A percentile compares a stretch with the other conserved stretches of the same genome.
phyloP scores from a whole-genome alignment of 2,329 filamentous ascomycete genomes.

The Botrytis medusae region DNA sequence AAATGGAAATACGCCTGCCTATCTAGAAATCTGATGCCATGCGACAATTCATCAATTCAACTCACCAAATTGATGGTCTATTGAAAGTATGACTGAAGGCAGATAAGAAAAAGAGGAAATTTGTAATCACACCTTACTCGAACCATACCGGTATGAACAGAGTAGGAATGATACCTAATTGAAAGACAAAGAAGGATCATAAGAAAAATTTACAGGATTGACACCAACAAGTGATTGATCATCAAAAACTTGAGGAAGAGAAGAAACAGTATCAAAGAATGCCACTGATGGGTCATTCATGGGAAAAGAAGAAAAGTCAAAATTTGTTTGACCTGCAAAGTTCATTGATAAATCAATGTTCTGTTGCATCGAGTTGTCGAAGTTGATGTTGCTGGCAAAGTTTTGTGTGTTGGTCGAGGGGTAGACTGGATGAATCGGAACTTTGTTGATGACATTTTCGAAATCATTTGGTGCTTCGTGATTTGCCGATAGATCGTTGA shows the following conservation, averaged over 20 bases:
- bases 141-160: constrained; percentile 25
- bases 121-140: constrained; percentile 25
- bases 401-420: constrained; percentile 23
- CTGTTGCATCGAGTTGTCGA: constrained; percentile 28
- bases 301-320: constrained; percentile 26
- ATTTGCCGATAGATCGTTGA: constrained; percentile 28
- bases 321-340: constrained; percentile 29
- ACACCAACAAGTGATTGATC: constrained; percentile 28
- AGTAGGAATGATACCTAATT: constrained; percentile 14
- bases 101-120: constrained; percentile 11
- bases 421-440: constrained; percentile 26
- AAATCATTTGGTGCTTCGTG: constrained; percentile 33
- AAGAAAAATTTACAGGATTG: constrained; percentile 29
- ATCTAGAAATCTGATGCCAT: constrained; percentile 10
- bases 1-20: constrained; percentile 10
- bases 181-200: constrained; percentile 21
- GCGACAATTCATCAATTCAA: constrained; percentile 23
- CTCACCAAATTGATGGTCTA: constrained; percentile 18
- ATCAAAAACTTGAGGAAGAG: constrained; percentile 28
- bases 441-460: constrained; percentile 20
- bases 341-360: constrained; percentile 34
- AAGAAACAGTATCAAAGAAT: constrained; percentile 30
- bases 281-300: constrained; percentile 29
- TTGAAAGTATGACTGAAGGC: constrained; percentile 1
- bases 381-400: constrained; percentile 26